Evolutionary conservation across 116 monocot species (phyloP), one percentile per base, ranked within the genome.

Genomic region (Cymodocea nodosa): DNA sequence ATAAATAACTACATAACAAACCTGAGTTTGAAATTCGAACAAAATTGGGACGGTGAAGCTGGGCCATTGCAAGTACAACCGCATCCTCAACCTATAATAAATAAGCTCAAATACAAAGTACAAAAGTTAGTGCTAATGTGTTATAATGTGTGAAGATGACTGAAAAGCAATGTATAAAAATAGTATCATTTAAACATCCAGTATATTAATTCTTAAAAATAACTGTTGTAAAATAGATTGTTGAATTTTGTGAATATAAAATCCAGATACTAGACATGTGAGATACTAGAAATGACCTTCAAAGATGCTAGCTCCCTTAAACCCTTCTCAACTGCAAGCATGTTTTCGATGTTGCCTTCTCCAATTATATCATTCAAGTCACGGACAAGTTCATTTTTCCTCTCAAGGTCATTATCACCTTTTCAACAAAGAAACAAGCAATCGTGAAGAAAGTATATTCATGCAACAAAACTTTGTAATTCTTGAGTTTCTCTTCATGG

Each of bases 261-360:
- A 62, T 16, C 35, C 62, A 62, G 37, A 16, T 10, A 44, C 44
- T 44, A 0, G 22, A n/a, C 22, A 19, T 56, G 16, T 15, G 11
- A 35, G 19, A 62, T 44, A n/a, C 12, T 53, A 59, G 25, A 19
- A 23, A 66, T 35, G 19, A 97, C 97, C 97, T 97, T 97, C 68
- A 97, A 67, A 66, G 81, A 81, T 60, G 85, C 81, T 49, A 97
- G 75, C 73, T 97, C 97, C 74, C 76, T 81, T 59, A 97, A 75
- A 15, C 91, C 97, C 77, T 87, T 91, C 71, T 97, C 97, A 56
- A 88, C 91, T 52, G 81, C 83, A 57, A 97, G 84, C 91, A 97
- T 97, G 77, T 82, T 91, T 65, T 97, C 97, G 59, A 97, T 82
- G 56, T 88, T 87, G 56, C 91, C 91, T 78, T 97, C 91, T 78